These are phyloP conservation scores for Teratosphaeria nubilosa DNA, from an alignment of 2,329 filamentous ascomycete genomes.

Conservation along the genomic window DNA sequence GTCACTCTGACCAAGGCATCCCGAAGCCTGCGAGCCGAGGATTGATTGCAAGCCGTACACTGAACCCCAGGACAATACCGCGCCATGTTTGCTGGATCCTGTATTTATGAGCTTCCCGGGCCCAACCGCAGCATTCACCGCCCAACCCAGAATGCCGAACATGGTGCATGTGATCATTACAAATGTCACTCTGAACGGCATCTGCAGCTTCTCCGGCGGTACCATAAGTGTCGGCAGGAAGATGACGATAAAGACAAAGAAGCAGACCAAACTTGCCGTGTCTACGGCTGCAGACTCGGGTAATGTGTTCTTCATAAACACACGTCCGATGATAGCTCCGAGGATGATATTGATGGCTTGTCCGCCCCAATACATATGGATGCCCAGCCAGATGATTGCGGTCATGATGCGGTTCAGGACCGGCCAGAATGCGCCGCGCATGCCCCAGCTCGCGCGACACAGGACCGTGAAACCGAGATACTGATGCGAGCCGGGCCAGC, in stretches of 20 bases:
- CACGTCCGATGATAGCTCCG: constrained; percentile 6
- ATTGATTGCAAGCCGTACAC: not conserved
- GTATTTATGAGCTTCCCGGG: not conserved
- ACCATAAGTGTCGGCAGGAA: not conserved
- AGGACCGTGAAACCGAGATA: constrained; percentile 28
- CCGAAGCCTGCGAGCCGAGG: not conserved
- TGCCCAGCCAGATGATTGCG: constrained; percentile 15
- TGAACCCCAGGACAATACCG: not conserved
- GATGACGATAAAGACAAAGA: not conserved
- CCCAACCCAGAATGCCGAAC: not conserved
- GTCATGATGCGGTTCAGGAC: constrained; percentile 16
- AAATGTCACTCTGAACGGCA: not conserved
- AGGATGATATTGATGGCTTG: constrained; percentile 11
- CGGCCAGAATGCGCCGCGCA: constrained; percentile 16
- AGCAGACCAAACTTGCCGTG: constrained; percentile 5
- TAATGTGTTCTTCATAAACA: constrained; percentile 7
- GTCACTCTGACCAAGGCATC: not conserved
- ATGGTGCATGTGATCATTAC: not conserved
- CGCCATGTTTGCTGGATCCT: not conserved
- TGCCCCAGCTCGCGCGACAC: constrained; percentile 11
- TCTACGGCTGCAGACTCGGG: constrained; percentile 8
- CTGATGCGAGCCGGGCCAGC: constrained; percentile 27
- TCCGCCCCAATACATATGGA: constrained; percentile 13
- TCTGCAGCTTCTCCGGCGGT: not conserved
- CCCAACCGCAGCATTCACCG: not conserved